Conservation (phyloP, 768 basidiomycete species). For the Phallus indusiatus region DNA sequence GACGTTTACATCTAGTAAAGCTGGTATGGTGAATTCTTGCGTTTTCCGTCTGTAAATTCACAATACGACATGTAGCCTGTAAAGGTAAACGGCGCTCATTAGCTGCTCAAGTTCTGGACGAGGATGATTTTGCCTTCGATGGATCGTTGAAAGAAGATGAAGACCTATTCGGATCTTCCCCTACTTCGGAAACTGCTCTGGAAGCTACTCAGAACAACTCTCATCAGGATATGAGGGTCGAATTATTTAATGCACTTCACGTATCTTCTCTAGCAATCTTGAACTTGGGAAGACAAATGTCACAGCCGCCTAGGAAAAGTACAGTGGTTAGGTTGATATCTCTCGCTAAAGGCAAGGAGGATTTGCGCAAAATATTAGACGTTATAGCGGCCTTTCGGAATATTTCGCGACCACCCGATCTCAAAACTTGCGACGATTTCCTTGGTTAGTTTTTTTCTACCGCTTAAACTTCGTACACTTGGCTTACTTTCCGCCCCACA, state of each 20-base stretch:
- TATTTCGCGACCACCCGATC: background rate
- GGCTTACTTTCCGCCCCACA: background rate
- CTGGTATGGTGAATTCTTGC: background rate
- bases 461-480: too few relatives aligned
- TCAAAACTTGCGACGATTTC: conserved; percentile 1
- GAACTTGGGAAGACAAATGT: background rate
- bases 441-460: background rate
- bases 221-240: background rate
- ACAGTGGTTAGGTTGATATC: background rate
- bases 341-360: background rate
- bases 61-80: background rate
- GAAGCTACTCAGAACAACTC: background rate
- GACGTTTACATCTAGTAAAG: background rate
- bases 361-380: background rate
- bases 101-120: background rate
- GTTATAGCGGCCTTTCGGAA: background rate
- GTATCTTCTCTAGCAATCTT: background rate
- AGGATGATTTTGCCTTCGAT: conserved; percentile 2
- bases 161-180: background rate
- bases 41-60: background rate
- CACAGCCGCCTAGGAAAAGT: background rate
- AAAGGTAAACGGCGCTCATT: background rate
- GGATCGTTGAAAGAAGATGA: background rate
- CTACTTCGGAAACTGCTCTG: background rate
- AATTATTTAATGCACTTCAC: background rate